phyloP scores from a whole-genome alignment of 306 rosid genomes.

The Begonia peltatifolia region DNA sequence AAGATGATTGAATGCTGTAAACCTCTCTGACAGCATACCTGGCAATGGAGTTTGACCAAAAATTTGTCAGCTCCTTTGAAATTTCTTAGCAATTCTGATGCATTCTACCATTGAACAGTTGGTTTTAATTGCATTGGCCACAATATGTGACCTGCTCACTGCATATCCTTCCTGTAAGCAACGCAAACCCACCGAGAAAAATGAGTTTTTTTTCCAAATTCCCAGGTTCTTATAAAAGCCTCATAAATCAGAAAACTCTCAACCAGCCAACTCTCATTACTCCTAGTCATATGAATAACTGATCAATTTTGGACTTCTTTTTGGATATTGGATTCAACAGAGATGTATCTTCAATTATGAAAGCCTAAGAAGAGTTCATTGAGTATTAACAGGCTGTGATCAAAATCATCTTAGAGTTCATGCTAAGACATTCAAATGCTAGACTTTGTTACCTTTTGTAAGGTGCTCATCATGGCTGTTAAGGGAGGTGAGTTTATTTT shows the following conservation, averaged over 20 bases:
- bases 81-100: conserved; percentile 61
- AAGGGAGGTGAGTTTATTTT: conserved; percentile 71
- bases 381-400: not conserved
- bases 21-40: no score
- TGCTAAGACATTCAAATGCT: not conserved
- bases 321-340: no score
- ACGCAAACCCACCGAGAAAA: conserved; percentile 5
- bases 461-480: conserved; percentile 41
- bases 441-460: conserved; percentile 37
- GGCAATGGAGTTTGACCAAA: not conserved
- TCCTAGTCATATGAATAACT: not conserved
- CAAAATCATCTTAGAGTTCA: not conserved
- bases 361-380: not conserved
- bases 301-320: not conserved
- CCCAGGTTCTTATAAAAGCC: not conserved
- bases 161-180: conserved; percentile 71
- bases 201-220: not conserved
- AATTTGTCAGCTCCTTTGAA: conserved; percentile 7
- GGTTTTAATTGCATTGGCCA: conserved; percentile 70
- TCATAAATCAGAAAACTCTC: not conserved
- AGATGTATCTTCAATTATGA: no score
- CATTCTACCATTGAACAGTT: conserved; percentile 77
- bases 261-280: not conserved
- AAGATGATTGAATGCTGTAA: no score
- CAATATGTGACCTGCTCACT: conserved; percentile 80